Percentiles rank a stretch among this genome's conserved stretches.
phyloP scores from a whole-genome alignment of 805 yeast genomes.

The Cyberlindnera misumaiensis region DNA sequence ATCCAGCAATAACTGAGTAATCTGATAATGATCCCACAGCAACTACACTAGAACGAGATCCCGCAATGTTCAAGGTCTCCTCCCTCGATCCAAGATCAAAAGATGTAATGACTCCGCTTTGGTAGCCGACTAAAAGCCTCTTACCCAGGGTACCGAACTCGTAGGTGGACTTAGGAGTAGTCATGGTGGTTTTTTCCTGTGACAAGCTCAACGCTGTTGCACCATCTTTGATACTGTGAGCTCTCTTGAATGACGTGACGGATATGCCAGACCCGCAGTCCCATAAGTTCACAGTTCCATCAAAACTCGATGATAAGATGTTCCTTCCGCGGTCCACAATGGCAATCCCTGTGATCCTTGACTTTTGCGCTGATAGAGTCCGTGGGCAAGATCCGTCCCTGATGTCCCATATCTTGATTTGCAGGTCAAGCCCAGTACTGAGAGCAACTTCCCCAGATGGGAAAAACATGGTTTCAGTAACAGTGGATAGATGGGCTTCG shows the following conservation, averaged over 20 bases:
- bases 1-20: conserved; percentile 20
- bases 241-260: conserved; percentile 35
- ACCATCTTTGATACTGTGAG: conserved; percentile 29
- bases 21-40: too few species aligned
- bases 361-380: conserved; percentile 42
- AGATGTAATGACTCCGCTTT: conserved; percentile 30
- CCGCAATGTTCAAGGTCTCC: conserved; percentile 22
- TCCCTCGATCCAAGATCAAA: conserved; percentile 31
- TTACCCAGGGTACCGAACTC: conserved; percentile 47
- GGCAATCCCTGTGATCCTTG: conserved; percentile 39
- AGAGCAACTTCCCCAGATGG: conserved; percentile 60
- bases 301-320: conserved; percentile 46
- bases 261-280: conserved; percentile 54
- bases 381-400: conserved; percentile 42
- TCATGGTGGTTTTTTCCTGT: neutral
- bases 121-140: conserved; percentile 36
- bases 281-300: conserved; percentile 58
- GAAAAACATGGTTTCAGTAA: conserved; percentile 41
- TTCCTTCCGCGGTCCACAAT: conserved; percentile 64
- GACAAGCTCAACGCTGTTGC: conserved; percentile 22
- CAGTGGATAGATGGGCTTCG: conserved; percentile 37
- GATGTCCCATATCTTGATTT: conserved; percentile 55
- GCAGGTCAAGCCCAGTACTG: conserved; percentile 53
- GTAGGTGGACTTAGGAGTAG: conserved; percentile 26
- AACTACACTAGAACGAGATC: conserved; percentile 2